These are phyloP conservation scores for Musa schizocarpa DNA, from an alignment of 176 grass and related monocot species.

Conservation along the genomic window DNA sequence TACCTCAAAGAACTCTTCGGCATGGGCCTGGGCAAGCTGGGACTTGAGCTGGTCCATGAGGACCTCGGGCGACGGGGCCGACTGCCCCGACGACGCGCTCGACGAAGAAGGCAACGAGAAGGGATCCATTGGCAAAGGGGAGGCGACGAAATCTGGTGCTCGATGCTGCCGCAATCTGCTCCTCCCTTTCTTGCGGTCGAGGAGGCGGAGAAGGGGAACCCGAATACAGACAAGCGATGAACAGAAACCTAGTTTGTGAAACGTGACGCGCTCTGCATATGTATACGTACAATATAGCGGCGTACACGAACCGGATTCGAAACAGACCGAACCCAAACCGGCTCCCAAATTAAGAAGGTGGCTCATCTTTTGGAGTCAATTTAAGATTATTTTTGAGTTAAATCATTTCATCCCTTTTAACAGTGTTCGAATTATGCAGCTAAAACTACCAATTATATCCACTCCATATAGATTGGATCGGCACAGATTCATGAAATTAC, in stretches of 20 bases:
- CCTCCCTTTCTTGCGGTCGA: not conserved
- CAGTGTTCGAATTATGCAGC: no score
- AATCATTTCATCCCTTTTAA: no score
- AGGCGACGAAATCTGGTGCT: not conserved
- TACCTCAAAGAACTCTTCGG: conserved; percentile 81
- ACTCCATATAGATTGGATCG: no score
- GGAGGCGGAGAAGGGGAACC: not conserved
- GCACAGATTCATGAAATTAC: no score
- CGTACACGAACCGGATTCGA: no score
- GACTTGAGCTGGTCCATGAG: conserved; percentile 83
- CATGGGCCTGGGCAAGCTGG: conserved; percentile 80
- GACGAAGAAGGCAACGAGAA: conserved; percentile 71
- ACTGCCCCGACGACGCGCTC: conserved; percentile 8
- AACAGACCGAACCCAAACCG: no score
- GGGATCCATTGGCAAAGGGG: conserved; percentile 41
- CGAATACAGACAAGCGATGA: no score
- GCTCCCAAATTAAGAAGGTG: no score
- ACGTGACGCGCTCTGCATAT: not conserved
- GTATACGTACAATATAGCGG: not conserved
- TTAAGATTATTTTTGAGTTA: no score
- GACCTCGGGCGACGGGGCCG: conserved; percentile 30
- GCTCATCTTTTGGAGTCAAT: no score
- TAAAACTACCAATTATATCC: no score
- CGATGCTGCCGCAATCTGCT: not conserved
- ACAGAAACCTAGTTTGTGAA: not conserved